phyloP scores from a whole-genome alignment of 768 basidiomycete genomes.

The Sistotremastrum niveocremeum region DNA sequence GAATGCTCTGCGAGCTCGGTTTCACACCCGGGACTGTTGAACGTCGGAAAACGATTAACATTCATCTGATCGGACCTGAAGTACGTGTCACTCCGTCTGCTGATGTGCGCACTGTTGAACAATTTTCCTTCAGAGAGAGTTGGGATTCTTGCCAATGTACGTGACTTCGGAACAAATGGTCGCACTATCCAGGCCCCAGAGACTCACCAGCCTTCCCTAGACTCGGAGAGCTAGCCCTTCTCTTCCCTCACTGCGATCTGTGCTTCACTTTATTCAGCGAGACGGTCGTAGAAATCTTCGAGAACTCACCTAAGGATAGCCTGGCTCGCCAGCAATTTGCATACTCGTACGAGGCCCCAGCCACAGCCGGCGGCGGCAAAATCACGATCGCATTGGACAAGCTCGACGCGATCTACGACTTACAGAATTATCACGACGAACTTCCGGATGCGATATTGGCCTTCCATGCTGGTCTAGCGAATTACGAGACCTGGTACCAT shows the following conservation, averaged over 20 bases:
- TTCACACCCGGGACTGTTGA: neutral
- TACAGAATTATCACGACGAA: slow-evolving; percentile 9
- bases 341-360: slow-evolving; percentile 24
- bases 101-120: neutral
- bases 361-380: slow-evolving; percentile 23
- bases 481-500: slow-evolving; percentile 3
- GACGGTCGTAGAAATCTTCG: slow-evolving; percentile 18
- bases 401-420: slow-evolving; percentile 15
- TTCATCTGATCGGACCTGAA: slow-evolving; percentile 5
- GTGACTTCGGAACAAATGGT: slow-evolving; percentile 8
- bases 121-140: neutral
- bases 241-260: neutral
- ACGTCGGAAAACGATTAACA: neutral
- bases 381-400: slow-evolving; percentile 25
- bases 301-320: slow-evolving; percentile 17
- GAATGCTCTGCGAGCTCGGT: slow-evolving; percentile 6
- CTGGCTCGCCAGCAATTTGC: slow-evolving; percentile 16
- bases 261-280: slow-evolving; percentile 26
- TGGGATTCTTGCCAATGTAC: slow-evolving; percentile 15
- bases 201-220: too few relatives aligned
- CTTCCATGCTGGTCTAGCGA: slow-evolving; percentile 2
- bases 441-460: slow-evolving; percentile 5
- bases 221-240: too few relatives aligned
- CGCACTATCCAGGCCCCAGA: too few relatives aligned
- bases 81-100: neutral